Evolutionary conservation across 2,329 filamentous ascomycete species (phyloP), one percentile per base, ranked within the genome.

Genomic region (Fusarium sororula): DNA sequence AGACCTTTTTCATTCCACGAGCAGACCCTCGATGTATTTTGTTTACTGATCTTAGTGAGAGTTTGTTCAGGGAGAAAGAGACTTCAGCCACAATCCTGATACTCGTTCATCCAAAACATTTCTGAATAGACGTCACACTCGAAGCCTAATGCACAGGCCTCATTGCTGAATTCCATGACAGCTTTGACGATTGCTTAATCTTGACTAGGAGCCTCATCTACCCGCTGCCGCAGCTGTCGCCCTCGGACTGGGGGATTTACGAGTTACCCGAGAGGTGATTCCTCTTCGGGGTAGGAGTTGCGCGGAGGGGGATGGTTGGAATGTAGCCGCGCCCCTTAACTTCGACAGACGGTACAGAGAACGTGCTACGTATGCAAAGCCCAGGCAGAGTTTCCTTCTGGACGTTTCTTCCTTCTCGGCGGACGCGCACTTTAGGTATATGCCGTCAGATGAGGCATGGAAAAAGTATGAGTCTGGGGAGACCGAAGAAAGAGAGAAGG

Each of bases 71-170:
- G 55, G 51, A 41, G 50, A 18, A 58, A 69, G 44, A 50, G 48
- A 66, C 72, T 75, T 74, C 20, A 74, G 72, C 72, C 72, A 75
- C 64, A 42, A 54, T 50, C 60, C 32, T 53, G 24, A 42, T 69
- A 24, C 50, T 35, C 50, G 39, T 42, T 50, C 22, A 66, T 26
- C 26, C 26, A 26, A 26, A 26, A 50, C 20, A 32, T 39, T 26
- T 26, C 18, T 62, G 51, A 69, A 50, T n/a, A 48, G 37, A 55
- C 71, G 64, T 48, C 68, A 53, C 51, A 56, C n/a, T 26, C 32
- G 50, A 60, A 66, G 54, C 35, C 11, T 48, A 38, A 44, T 26
- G 22, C 20, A 54, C 30, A 48, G 24, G 35, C 54, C 42, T 62
- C 22, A 42, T 32, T 39, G 8, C 53, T 57, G 32, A 63, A 65